Conservation (phyloP, 2,329 filamentous ascomycete species). For the Endocalyx cinctus region DNA sequence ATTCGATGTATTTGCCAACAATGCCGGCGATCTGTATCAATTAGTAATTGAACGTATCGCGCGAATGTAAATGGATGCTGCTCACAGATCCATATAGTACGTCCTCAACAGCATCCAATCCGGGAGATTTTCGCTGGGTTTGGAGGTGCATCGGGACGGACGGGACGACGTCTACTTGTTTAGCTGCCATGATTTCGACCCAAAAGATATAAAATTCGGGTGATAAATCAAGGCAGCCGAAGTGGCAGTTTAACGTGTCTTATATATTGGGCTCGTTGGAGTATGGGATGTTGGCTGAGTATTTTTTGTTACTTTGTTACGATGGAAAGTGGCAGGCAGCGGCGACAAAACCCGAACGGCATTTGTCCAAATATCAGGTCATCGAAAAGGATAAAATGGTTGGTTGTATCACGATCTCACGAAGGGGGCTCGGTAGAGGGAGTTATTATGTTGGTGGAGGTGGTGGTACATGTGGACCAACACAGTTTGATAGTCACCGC, state of each 20-base stretch:
- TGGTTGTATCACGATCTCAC: too few relatives aligned
- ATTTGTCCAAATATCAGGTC: too few relatives aligned
- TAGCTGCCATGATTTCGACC: constrained; percentile 23
- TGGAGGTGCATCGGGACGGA: constrained; percentile 14
- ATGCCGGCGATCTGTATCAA: constrained; percentile 66
- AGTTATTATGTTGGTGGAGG: constrained; percentile 14
- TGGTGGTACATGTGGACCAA: constrained; percentile 8
- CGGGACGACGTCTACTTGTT: constrained; percentile 15
- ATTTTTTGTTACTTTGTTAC: too few relatives aligned
- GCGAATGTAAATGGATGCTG: constrained; percentile 9
- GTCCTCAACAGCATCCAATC: constrained; percentile 73
- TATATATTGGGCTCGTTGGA: too few relatives aligned
- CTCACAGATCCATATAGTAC: constrained; percentile 81
- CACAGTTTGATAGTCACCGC: constrained; percentile 13
- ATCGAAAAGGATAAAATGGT: too few relatives aligned
- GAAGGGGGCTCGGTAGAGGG: too few relatives aligned
- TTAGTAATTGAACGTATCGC: constrained; percentile 9
- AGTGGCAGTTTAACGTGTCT: too few relatives aligned
- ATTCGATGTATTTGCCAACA: constrained; percentile 93
- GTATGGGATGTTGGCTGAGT: too few relatives aligned
- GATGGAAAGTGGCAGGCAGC: constrained; percentile 17
- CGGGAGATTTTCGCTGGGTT: constrained; percentile 27
- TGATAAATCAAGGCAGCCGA: too few relatives aligned
- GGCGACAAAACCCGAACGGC: constrained; percentile 20
- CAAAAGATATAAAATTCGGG: too few relatives aligned